Conservation (phyloP, 2,329 filamentous ascomycete genomes). For the Periconia digitata region DNA sequence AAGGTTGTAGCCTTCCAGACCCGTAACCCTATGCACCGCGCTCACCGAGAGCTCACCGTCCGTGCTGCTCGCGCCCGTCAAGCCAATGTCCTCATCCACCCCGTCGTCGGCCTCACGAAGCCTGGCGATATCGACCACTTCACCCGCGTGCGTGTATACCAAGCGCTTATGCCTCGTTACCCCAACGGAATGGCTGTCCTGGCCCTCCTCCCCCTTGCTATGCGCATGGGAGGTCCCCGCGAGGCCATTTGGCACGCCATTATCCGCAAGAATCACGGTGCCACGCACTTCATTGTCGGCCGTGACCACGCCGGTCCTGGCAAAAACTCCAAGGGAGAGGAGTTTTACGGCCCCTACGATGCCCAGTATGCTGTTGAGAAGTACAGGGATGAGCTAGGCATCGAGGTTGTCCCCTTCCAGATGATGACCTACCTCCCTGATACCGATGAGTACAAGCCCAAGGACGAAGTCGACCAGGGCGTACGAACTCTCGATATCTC, state of each 20-base stretch:
- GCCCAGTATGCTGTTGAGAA: conserved; percentile 95
- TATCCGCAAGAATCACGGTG: conserved; percentile 99
- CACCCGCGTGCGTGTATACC: conserved; percentile 97
- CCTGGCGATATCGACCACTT: conserved; percentile 99
- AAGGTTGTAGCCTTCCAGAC: conserved; percentile 99
- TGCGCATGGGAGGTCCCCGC: conserved; percentile 98
- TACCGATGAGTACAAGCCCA: conserved; percentile 91
- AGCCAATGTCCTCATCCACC: conserved; percentile 98
- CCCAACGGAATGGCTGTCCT: conserved; percentile 99
- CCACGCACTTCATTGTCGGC: conserved; percentile 98
- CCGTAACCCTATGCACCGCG: conserved; percentile 95
- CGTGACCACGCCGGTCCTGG: conserved; percentile 97
- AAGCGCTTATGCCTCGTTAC: conserved; percentile 93
- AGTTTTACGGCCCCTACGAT: conserved; percentile 98
- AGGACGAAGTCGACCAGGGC: conserved; percentile 83
- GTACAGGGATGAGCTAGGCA: conserved; percentile 94
- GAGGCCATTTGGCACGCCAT: conserved; percentile 99
- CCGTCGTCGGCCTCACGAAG: conserved; percentile 97
- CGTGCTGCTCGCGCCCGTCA: conserved; percentile 93
- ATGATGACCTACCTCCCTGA: conserved; percentile 99
- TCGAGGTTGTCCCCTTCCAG: conserved; percentile 98
- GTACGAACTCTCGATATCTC: conserved; percentile 69
- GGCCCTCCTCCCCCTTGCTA: conserved; percentile 90
- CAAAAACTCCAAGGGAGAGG: conserved; percentile 95
- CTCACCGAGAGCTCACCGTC: conserved; percentile 96